These are phyloP conservation scores for Vachellia collinsii DNA, from an alignment of 306 rosid genomes.

Conservation along the genomic window DNA sequence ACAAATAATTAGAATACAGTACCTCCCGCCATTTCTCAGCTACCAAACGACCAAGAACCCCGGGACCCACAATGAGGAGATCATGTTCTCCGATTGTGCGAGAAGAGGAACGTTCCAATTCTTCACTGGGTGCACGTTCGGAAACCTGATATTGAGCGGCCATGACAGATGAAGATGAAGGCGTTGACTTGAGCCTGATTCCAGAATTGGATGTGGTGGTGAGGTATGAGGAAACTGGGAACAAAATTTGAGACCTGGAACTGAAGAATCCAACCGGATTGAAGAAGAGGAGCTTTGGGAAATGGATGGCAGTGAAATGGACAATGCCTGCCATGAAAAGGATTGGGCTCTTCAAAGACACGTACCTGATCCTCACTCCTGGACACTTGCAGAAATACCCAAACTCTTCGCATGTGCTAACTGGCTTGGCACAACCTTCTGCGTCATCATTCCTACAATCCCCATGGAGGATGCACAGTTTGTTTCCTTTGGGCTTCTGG, in stretches of 20 bases:
- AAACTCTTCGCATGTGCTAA: background rate
- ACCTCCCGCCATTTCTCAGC: slow-evolving; percentile 91
- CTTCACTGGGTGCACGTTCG: slow-evolving; percentile 44
- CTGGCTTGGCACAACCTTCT: background rate
- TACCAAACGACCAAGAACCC: slow-evolving; percentile 89
- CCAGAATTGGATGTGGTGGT: background rate
- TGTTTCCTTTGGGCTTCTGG: too few relatives aligned
- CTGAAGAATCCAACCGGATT: background rate
- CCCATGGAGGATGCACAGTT: too few relatives aligned
- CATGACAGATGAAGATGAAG: slow-evolving; percentile 45
- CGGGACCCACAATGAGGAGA: slow-evolving; percentile 89
- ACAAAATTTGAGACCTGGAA: slow-evolving; percentile 11
- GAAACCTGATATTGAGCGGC: slow-evolving; percentile 56
- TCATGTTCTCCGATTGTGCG: slow-evolving; percentile 55
- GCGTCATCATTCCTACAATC: background rate
- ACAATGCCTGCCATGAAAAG: slow-evolving; percentile 51
- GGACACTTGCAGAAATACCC: background rate
- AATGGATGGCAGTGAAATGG: slow-evolving; percentile 34
- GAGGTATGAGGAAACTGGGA: background rate
- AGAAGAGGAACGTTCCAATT: slow-evolving; percentile 46
- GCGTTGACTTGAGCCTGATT: slow-evolving; percentile 5
- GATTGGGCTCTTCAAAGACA: background rate
- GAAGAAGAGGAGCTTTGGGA: slow-evolving; percentile 11
- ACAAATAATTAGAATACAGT: background rate
- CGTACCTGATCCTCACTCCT: background rate